These are phyloP conservation scores for Antrodiella citrinella DNA, from an alignment of 768 basidiomycete species.

Conservation along the genomic window DNA sequence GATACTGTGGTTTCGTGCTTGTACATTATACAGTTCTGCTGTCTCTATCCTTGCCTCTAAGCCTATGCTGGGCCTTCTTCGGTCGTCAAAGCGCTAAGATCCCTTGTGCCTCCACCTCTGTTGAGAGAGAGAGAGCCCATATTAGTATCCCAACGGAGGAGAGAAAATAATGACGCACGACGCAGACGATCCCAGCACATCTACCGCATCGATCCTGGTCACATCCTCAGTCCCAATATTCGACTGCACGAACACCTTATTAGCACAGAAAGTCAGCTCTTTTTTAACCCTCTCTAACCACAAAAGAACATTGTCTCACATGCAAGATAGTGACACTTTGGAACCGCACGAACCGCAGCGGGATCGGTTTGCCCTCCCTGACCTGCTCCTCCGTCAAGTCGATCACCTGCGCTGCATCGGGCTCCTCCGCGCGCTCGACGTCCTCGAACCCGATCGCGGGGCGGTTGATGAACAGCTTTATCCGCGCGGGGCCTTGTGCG, in stretches of 20 bases:
- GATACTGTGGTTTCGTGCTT: no score
- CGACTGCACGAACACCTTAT: conserved; percentile 68
- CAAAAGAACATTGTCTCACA: conserved; percentile 33
- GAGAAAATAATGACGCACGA: conserved; percentile 35
- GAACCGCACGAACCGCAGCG: conserved; percentile 60
- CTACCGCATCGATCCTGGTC: conserved; percentile 61
- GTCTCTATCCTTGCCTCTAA: no score
- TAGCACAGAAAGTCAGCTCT: background rate
- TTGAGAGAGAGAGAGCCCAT: no score
- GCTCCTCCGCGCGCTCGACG: conserved; percentile 44
- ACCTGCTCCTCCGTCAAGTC: conserved; percentile 43
- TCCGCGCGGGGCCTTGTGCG: conserved; percentile 44
- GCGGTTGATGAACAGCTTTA: conserved; percentile 59
- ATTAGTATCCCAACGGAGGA: background rate
- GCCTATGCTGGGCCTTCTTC: conserved; percentile 14
- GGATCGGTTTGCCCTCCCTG: conserved; percentile 37
- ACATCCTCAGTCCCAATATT: conserved; percentile 42
- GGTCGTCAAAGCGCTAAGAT: conserved; percentile 21
- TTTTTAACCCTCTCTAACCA: background rate
- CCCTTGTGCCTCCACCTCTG: conserved; percentile 14
- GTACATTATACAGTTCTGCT: background rate
- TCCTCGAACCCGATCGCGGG: conserved; percentile 58
- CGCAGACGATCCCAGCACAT: conserved; percentile 51
- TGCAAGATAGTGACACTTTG: conserved; percentile 60
- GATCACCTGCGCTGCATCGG: conserved; percentile 48